Base-by-base conservation (phyloP, 148 eudicot genomes). In the Cornus suecica region DNA sequence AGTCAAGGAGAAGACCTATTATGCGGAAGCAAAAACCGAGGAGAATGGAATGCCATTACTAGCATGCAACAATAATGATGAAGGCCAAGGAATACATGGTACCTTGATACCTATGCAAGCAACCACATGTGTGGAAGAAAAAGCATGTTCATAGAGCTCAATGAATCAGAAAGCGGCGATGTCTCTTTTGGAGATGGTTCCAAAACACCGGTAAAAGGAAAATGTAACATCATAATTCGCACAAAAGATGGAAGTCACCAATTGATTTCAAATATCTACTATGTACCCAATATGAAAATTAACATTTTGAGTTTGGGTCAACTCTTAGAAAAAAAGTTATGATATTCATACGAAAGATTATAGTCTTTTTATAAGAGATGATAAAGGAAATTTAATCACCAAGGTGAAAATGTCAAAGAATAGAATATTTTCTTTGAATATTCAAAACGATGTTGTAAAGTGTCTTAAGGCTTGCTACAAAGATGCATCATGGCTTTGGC, bases 221-320 rank as follows among this genome's bases (percentile, higher is more conserved):
- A 28, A 66, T 18, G 69, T 29, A 66, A 66, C 8, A 66, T 66
- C 13, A 15, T 66, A 1, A 66, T 29, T 29, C 18, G 37, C 1
- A 10, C 29, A 20, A 66, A 66, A 10, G 22, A 66, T 66, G 16
- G 69, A 66, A 10, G 37, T 4, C 69, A 30, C 29, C 69, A 29
- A 4, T 66, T 66, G 9, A 66, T 66, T 10, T 66, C 27, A 8
- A 37, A 68, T 34, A 52, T 68, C 3, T 70, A 5, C 27, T 70
- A 45, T 76, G 65, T 70, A 8, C 72, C 41, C 14, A 52, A 65
- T 6, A 29, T 75, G 74, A 70, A 51, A 42, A 51, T 30, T 15
- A 80, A 80, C 23, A 75, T 71, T 16, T 54, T 75, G 48, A 80
- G 79, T 15, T 14, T 60, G 25, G 76, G 76, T 10, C 76, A 75